Evolutionary conservation across 352 stramenopile species (phyloP), one percentile per base, ranked within the genome.

Genomic region (Pythium dissotocum): DNA sequence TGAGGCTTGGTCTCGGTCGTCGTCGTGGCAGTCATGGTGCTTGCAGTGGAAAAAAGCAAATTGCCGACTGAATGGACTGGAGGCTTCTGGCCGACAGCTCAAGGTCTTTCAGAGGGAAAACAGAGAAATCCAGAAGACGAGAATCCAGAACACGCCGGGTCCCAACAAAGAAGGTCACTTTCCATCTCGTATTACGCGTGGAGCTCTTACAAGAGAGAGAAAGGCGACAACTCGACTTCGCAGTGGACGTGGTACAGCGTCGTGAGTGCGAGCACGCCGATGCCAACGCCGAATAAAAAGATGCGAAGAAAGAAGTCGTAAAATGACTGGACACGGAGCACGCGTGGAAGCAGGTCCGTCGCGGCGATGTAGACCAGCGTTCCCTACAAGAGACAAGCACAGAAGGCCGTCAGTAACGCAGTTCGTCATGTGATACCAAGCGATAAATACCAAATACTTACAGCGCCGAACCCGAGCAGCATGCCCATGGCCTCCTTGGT

Each of bases 201-300:
- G 60, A 56, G 10, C 40, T 48, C 49, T 75, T n/a, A n/a, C n/a
- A n/a, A n/a, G 68, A 28, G n/a, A 51, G 21, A 24, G 24, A 59
- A 33, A 18, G 3, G 4, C 38, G 65, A 67, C 21, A 63, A 70
- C 14, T 78, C 71, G 21, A 60, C 76, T 28, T 83, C 74, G 76
- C 90, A 97, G 72, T 97, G 90, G n/a, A 91, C 72, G 69, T 97
- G 88, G 66, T 97, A 84, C 28, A 97, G 62, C 35, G 94, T 82
- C 59, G 93, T 85, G 36, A 97, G 78, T 33, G 84, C 90, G 75
- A 97, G 87, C 10, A 80, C 73, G 38, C 93, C 71, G 12, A 85
- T 73, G 24, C 89, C 90, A 38, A 90, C 46, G 46, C 76, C 79
- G 51, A 96, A 92, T 32, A 79, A 80, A 42, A 79, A 10, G 24